Evolutionary conservation across 2,329 filamentous ascomycete genomes (phyloP).

Genomic region (Colletotrichum falcatum): DNA sequence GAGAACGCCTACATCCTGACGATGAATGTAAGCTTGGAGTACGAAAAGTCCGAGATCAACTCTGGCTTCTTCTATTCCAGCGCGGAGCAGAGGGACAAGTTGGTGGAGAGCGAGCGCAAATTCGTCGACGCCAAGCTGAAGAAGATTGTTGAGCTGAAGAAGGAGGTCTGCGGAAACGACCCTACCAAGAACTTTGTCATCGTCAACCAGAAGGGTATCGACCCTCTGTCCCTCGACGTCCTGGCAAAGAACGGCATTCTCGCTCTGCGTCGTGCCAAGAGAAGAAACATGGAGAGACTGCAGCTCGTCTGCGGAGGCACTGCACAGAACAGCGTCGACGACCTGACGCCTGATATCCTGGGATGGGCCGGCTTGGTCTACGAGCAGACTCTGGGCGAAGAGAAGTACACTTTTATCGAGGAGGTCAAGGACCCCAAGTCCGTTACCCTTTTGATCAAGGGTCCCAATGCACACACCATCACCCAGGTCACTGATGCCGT

Average conservation of each 20-base stretch:
- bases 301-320: constrained; percentile 93
- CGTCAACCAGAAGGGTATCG: constrained; percentile 99
- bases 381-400: constrained; percentile 96
- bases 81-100: constrained; percentile 96
- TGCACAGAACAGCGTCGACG: constrained; percentile 96
- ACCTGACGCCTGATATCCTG: constrained; percentile 86
- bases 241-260: constrained; percentile 98
- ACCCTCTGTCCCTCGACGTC: constrained; percentile 94
- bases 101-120: constrained; percentile 95
- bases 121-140: constrained; percentile 97
- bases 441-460: constrained; percentile 97
- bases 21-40: constrained; percentile 96
- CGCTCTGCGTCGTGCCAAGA: constrained; percentile 92
- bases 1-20: constrained; percentile 97
- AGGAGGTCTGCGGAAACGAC: constrained; percentile 94
- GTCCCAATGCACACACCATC: constrained; percentile 96
- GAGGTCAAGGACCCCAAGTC: constrained; percentile 99
- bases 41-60: constrained; percentile 99
- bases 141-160: constrained; percentile 98
- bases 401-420: constrained; percentile 99
- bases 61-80: constrained; percentile 98
- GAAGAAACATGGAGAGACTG: constrained; percentile 98
- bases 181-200: constrained; percentile 96
- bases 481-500: constrained; percentile 97
- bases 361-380: constrained; percentile 98